phyloP scores from a whole-genome alignment of 768 basidiomycete species.

The Tremella fuciformis region DNA sequence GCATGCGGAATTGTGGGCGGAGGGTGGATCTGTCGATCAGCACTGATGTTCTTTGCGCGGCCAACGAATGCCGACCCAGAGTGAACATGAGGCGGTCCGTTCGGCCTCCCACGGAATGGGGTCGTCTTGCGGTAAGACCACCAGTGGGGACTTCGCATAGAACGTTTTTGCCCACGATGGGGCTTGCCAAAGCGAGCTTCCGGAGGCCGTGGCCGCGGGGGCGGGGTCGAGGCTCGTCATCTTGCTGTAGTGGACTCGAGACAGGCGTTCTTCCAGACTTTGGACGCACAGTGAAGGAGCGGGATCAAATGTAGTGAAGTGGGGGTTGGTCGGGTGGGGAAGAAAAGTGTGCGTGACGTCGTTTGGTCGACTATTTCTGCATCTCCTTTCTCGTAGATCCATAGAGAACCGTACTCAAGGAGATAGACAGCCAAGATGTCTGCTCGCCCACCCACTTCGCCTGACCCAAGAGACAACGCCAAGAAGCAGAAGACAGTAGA shows the following conservation, averaged over 20 bases:
- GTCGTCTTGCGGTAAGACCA: slow-evolving; percentile 38
- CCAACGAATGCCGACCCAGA: slow-evolving; percentile 28
- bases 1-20: slow-evolving; percentile 13
- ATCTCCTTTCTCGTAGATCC: too few species aligned
- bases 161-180: slow-evolving; percentile 33
- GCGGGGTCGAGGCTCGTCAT: neutral
- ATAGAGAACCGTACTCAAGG: too few species aligned
- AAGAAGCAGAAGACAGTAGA: slow-evolving; percentile 49
- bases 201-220: neutral
- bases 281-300: neutral
- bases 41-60: neutral
- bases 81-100: neutral
- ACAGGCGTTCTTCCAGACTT: too few species aligned
- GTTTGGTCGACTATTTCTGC: too few species aligned
- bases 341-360: too few species aligned
- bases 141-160: slow-evolving; percentile 40
- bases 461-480: slow-evolving; percentile 30
- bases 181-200: slow-evolving; percentile 21
- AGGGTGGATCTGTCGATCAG: slow-evolving; percentile 29
- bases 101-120: slow-evolving; percentile 11
- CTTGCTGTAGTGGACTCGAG: too few species aligned
- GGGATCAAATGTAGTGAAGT: slow-evolving; percentile 1
- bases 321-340: too few species aligned
- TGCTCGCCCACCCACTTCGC: slow-evolving; percentile 20
- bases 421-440: slow-evolving; percentile 7